Percentiles rank a stretch among this genome's conserved stretches.
These are phyloP conservation scores for Dothideomycetes sp. DNA, from an alignment of 2,329 filamentous ascomycete species.

Conservation along the genomic window DNA sequence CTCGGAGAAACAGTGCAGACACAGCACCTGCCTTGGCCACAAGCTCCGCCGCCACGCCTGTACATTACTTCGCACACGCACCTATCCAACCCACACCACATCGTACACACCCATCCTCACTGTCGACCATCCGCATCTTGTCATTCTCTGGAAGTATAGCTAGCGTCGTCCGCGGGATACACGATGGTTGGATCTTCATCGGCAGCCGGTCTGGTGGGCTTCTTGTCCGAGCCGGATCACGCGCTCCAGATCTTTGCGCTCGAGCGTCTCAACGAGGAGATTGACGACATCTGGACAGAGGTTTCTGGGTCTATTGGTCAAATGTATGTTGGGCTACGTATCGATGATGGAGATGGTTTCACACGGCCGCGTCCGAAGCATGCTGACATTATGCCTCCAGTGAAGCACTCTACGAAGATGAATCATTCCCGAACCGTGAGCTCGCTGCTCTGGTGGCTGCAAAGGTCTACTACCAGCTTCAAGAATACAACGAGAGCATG, in stretches of 20 bases:
- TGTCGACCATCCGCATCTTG: too few species aligned
- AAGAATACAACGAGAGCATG: slow-evolving; percentile 99
- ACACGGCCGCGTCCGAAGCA: neutral
- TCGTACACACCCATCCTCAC: neutral
- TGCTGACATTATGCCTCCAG: slow-evolving; percentile 35
- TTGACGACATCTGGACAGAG: slow-evolving; percentile 95
- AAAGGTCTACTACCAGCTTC: slow-evolving; percentile 97
- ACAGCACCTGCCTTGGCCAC: too few species aligned
- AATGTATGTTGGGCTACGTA: slow-evolving; percentile 58
- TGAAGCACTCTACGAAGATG: slow-evolving; percentile 95
- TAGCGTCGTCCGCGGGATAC: too few species aligned
- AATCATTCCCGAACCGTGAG: slow-evolving; percentile 83
- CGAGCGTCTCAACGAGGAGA: slow-evolving; percentile 89
- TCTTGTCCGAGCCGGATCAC: slow-evolving; percentile 86
- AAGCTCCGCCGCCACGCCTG: too few species aligned
- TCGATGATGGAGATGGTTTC: neutral
- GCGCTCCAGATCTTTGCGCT: slow-evolving; percentile 92
- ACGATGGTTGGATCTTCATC: slow-evolving; percentile 95
- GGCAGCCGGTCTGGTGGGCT: slow-evolving; percentile 87
- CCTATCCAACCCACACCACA: too few species aligned
- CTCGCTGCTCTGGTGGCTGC: slow-evolving; percentile 88
- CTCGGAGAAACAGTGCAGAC: too few species aligned
- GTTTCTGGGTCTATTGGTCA: slow-evolving; percentile 84
- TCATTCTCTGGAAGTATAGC: too few species aligned
- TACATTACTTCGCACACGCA: too few species aligned